Evolutionary conservation across 176 grass and related monocot species (phyloP).

Genomic region (Rhynchospora tenuis): DNA sequence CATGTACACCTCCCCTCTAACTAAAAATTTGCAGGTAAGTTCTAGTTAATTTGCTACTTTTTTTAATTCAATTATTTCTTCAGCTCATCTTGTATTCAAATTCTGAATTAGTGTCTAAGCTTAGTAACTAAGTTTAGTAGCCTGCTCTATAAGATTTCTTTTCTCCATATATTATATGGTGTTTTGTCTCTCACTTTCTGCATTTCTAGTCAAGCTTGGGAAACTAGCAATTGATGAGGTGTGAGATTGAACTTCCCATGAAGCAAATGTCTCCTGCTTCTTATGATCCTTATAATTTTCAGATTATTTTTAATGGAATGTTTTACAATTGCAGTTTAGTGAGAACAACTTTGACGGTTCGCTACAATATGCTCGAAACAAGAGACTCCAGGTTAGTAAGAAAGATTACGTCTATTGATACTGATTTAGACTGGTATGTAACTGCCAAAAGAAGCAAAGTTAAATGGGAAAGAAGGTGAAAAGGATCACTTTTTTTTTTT

Average conservation of each 20-base stretch:
- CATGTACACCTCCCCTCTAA: slow-evolving; percentile 74
- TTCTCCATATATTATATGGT: neutral
- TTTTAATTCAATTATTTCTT: neutral
- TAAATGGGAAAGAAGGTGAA: neutral
- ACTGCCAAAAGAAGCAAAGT: neutral
- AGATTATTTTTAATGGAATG: neutral
- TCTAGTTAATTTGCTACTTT: neutral
- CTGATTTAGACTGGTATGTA: neutral
- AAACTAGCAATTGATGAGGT: neutral
- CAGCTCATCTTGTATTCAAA: neutral
- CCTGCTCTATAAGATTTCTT: neutral
- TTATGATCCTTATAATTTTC: neutral
- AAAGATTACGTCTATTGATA: neutral
- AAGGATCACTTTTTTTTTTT: neutral
- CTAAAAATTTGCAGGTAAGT: slow-evolving; percentile 60
- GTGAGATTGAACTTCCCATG: neutral
- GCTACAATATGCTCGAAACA: slow-evolving; percentile 79
- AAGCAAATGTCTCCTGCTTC: neutral
- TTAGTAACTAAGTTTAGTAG: too few species aligned
- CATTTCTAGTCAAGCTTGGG: neutral
- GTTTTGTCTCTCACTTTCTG: neutral
- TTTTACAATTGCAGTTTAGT: slow-evolving; percentile 54
- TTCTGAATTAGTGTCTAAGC: neutral
- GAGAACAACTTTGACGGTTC: slow-evolving; percentile 62
- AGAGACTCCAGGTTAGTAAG: slow-evolving; percentile 77